These are phyloP conservation scores for Trypanosoma theileri DNA, from an alignment of 208 protist genomes.

Conservation along the genomic window DNA sequence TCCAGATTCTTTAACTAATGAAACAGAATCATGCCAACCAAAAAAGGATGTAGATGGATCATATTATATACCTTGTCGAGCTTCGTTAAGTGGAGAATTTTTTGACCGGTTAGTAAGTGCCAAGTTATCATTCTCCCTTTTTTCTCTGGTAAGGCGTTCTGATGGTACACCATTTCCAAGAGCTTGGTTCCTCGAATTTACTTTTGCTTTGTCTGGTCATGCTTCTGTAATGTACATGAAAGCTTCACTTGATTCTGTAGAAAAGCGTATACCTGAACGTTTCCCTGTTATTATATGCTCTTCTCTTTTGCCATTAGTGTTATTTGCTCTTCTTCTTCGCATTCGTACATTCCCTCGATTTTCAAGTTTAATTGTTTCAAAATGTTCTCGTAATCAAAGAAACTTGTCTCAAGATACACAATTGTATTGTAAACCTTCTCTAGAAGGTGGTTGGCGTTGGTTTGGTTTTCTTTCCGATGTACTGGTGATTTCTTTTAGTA, in stretches of 20 bases:
- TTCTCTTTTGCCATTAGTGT: slow-evolving; percentile 22
- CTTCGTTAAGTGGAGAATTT: slow-evolving; percentile 36
- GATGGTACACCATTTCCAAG: slow-evolving; percentile 25
- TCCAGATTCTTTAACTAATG: slow-evolving; percentile 23
- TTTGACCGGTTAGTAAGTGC: slow-evolving; percentile 40
- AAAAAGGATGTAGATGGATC: slow-evolving; percentile 29
- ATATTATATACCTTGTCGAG: slow-evolving; percentile 39
- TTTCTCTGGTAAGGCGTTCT: slow-evolving; percentile 30
- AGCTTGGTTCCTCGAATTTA: slow-evolving; percentile 40
- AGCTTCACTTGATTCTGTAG: slow-evolving; percentile 17
- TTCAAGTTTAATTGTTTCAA: not conserved
- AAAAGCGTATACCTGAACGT: slow-evolving; percentile 17
- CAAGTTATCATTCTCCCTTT: slow-evolving; percentile 41
- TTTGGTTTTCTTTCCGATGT: slow-evolving; percentile 47
- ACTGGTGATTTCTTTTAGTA: slow-evolving; percentile 37
- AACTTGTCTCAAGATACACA: too few relatives aligned
- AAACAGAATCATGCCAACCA: slow-evolving; percentile 35
- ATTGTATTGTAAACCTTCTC: not conserved
- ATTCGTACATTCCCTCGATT: slow-evolving; percentile 10
- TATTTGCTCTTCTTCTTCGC: slow-evolving; percentile 30
- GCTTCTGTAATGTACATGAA: slow-evolving; percentile 46
- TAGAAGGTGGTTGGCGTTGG: slow-evolving; percentile 35
- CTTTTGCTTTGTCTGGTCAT: slow-evolving; percentile 46
- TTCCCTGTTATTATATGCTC: slow-evolving; percentile 34
- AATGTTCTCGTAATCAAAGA: too few relatives aligned